phyloP scores from a whole-genome alignment of 139 green algal genomes.

The Chlorella sp. region DNA sequence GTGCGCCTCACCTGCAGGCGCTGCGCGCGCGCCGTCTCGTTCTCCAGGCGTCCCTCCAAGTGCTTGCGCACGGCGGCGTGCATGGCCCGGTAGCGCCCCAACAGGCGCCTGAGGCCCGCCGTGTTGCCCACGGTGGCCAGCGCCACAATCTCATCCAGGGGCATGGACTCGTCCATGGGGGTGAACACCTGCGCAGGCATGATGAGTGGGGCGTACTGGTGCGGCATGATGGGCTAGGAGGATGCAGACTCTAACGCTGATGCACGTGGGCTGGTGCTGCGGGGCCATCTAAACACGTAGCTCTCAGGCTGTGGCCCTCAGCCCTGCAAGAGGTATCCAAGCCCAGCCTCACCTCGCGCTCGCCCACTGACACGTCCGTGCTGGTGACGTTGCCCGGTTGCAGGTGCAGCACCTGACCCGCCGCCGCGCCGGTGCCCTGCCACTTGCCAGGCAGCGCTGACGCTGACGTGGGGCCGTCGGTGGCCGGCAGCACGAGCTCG shows the following conservation, averaged over 20 bases:
- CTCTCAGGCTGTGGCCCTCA: too few relatives aligned
- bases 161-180: not conserved
- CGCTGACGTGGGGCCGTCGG: not conserved
- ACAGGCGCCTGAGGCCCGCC: conserved; percentile 9
- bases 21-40: conserved; percentile 9
- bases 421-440: not conserved
- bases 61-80: not conserved
- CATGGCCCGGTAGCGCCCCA: conserved; percentile 8
- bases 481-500: not conserved
- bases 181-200: not conserved
- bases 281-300: too few relatives aligned
- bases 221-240: too few relatives aligned
- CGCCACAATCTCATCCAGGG: conserved; percentile 1
- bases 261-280: too few relatives aligned
- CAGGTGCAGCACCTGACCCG: not conserved
- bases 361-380: too few relatives aligned
- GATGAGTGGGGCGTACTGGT: too few relatives aligned
- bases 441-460: not conserved
- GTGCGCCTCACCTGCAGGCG: conserved; percentile 1
- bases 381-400: not conserved
- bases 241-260: too few relatives aligned
- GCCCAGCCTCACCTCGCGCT: too few relatives aligned
- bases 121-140: conserved; percentile 4
- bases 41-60: not conserved
- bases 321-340: too few relatives aligned